A percentile compares a stretch with the other conserved stretches of the same genome.
Conservation (phyloP, 495 filamentous ascomycete species). For the Podospora sp. region DNA sequence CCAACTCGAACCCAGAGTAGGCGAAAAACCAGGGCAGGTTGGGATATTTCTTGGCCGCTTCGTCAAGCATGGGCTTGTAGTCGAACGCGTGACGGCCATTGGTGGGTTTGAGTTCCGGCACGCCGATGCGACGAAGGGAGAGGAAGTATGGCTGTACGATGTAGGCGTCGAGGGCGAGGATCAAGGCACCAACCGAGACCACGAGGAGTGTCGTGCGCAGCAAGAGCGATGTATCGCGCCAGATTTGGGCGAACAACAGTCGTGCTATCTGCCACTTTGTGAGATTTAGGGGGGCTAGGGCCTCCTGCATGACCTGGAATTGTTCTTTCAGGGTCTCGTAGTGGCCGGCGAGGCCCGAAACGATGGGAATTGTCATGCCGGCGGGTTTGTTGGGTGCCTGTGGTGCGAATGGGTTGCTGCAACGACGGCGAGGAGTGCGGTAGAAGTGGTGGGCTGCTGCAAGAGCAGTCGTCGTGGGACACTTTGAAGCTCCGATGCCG, state of each 20-base stretch:
- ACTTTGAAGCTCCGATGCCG: too few species aligned
- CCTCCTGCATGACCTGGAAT: constrained; percentile 1
- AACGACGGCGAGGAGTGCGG: too few species aligned
- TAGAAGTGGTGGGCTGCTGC: too few species aligned
- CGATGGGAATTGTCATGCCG: background rate
- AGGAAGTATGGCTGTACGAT: constrained; percentile 16
- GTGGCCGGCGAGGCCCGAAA: background rate
- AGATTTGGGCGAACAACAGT: constrained; percentile 7
- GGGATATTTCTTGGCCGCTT: constrained; percentile 16
- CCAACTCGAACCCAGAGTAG: constrained; percentile 19
- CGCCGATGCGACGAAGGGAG: constrained; percentile 14
- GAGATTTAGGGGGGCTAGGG: constrained; percentile 15
- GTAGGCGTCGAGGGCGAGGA: background rate
- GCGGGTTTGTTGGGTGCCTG: background rate
- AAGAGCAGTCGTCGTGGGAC: too few species aligned
- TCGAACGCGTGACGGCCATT: constrained; percentile 14
- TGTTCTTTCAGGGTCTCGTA: constrained; percentile 5
- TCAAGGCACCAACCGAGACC: background rate
- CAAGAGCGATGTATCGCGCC: constrained; percentile 6
- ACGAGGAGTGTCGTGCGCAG: constrained; percentile 4
- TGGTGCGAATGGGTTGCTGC: background rate
- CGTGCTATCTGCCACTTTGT: constrained; percentile 11
- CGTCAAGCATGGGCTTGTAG: constrained; percentile 18
- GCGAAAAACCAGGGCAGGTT: constrained; percentile 14
- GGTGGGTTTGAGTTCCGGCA: constrained; percentile 5